Base-by-base conservation (phyloP, 1,284 basidiomycete species). In the Leccinum griseonigrum region DNA sequence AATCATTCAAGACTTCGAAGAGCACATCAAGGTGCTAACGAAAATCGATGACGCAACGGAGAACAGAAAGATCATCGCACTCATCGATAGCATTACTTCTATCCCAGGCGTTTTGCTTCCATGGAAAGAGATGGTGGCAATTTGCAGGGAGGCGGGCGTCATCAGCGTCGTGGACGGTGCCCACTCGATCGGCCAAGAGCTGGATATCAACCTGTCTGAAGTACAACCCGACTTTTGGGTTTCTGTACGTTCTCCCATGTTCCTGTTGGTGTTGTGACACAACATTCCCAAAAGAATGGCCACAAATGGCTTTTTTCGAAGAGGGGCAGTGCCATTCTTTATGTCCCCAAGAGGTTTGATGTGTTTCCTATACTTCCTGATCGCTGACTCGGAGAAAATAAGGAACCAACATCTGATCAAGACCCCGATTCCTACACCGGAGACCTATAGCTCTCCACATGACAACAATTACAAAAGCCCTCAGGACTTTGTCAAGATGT, bases 291-390 rank as follows among this genome's bases (percentile, higher is more conserved):
- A 34, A 57, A 88, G 84, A 94, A 93, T 70, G 89, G 87, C 66
- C 91, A 94, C 77, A 95, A 95, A 73, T 95, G 94, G 93, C 76
- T 95, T 3, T 86, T 78, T 66, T 83, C 85, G 5, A 92, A 93
- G 71, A 82, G 93, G 7, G 81, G 84, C 8, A 86, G 83, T 58
- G 89, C 92, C 0, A 77, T 91, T 13, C 76, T 96, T 29, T 96
- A 95, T 73, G 87, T 92, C 2, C 88, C 94, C 0, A 81, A 83
- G 66, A 79, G 90, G 92, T 91, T 61, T 55, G 79, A 66, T 51
- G 1, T 13, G 18, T 13, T 50, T 32, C 18, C 38, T 11, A 51
- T 29, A 48, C 48, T 48, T 55, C 28, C 53, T 46, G 7, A 18
- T 36, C 9, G 10, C 18, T 53, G 32, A 60, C 2, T 57, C 16